Evolutionary conservation across 805 yeast species (phyloP), one percentile per base, ranked within the genome.

Genomic region (Cyberlindnera xylosilytica): DNA sequence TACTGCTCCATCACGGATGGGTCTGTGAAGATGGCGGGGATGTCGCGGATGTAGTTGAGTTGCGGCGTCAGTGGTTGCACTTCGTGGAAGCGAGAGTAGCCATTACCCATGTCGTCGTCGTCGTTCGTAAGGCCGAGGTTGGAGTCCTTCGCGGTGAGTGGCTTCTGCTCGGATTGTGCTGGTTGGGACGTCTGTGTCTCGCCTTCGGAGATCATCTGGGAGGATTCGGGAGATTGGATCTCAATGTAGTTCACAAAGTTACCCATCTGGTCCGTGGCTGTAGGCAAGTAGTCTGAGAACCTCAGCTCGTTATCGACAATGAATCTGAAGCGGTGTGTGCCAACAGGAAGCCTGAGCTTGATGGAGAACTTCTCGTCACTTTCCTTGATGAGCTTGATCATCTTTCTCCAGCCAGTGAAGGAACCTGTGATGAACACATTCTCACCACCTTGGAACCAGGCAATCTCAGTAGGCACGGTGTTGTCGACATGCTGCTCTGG

Each of bases 251-350:
- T 90, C 38, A 91, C 96, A 56, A 90, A 86, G 60, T 90, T 90
- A 36, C 98, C 98, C 81, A 89, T 84, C 49, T 90, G 95, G 64
- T 91, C 97, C 0, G 98, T 90, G 6, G 98, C 98, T 1, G 96
- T 89, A n/a, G 96, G 96, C 53, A 90, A 73, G 52, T 75, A 81
- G 62, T 89, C 95, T 29, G 93, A 82, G 60, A 88, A 87, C 48
- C 96, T 69, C 53, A 90, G 78, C 61, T 91, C 97, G 63, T 90
- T 89, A 58, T 90, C 97, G 33, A 90, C 93, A 44, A 91, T 95
- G 60, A 90, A 90, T 57, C 96, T 78, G 65, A 91, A 87, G 50
- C 97, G 72, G 64, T 90, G 97, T 0, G 96, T 90, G 9, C 97
- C 97, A 6, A 85, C 81, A 0, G 96, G 96, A 36, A 87, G 66